These are phyloP conservation scores for Backusella sp. DNA, from an alignment of 192 early-diverging fungal genomes.

Conservation along the genomic window DNA sequence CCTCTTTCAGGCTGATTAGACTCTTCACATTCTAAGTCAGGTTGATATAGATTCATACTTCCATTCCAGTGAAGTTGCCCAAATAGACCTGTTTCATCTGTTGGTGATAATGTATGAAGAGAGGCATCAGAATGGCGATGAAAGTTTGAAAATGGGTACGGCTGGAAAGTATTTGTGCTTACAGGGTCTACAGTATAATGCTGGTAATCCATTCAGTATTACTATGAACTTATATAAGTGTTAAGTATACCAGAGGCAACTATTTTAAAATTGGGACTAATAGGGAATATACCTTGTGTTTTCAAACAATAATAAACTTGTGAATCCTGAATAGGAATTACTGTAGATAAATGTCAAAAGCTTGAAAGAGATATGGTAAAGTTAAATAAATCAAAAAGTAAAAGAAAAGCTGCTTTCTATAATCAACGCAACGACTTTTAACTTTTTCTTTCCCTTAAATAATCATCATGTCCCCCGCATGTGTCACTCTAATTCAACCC, in stretches of 20 bases:
- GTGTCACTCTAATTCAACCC: background rate
- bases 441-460: background rate
- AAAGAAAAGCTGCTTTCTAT: background rate
- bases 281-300: background rate
- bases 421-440: slow-evolving; percentile 1
- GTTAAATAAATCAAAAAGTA: background rate
- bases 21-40: slow-evolving; percentile 19
- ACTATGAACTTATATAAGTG: background rate
- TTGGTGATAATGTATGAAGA: background rate
- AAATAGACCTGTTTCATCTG: background rate
- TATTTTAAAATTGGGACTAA: background rate
- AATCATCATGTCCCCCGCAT: background rate
- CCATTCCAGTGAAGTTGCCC: background rate
- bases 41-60: background rate
- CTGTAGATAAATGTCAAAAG: background rate
- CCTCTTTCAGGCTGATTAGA: slow-evolving; percentile 21
- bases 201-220: slow-evolving; percentile 9
- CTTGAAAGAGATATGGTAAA: background rate
- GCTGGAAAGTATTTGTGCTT: background rate
- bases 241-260: background rate
- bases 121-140: background rate
- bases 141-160: background rate
- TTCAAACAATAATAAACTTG: background rate
- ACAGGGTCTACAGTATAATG: background rate
- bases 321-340: background rate